Percentiles rank a stretch among this genome's conserved stretches.
Conservation (phyloP, 768 basidiomycete species). For the Amanita pseudoporphyria region DNA sequence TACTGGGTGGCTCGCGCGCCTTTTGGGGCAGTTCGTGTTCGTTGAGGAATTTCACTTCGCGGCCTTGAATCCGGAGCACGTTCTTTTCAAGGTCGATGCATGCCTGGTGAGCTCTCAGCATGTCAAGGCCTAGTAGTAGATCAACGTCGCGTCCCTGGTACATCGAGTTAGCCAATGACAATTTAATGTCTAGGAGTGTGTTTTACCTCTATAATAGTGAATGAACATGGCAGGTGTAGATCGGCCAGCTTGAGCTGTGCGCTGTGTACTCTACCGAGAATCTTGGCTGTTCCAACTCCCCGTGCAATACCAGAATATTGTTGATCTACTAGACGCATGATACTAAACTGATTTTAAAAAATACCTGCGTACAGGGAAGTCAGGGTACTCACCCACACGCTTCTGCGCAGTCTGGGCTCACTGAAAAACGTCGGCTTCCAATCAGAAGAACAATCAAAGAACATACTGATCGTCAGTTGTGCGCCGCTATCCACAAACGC, state of each 20-base stretch:
- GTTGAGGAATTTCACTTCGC: slow-evolving; percentile 80
- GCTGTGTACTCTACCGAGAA: slow-evolving; percentile 89
- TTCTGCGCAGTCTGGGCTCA: slow-evolving; percentile 90
- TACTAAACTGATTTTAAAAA: slow-evolving; percentile 28
- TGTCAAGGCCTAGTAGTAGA: slow-evolving; percentile 96
- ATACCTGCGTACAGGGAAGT: not conserved
- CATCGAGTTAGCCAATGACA: not conserved
- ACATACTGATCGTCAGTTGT: slow-evolving; percentile 90
- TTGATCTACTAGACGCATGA: slow-evolving; percentile 89
- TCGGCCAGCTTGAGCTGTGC: slow-evolving; percentile 87
- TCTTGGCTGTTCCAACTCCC: slow-evolving; percentile 91
- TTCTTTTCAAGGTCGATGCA: slow-evolving; percentile 89
- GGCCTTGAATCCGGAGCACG: slow-evolving; percentile 84
- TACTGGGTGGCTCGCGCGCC: slow-evolving; percentile 31
- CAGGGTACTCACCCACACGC: slow-evolving; percentile 61
- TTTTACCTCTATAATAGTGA: slow-evolving; percentile 89
- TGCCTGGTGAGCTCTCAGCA: slow-evolving; percentile 96
- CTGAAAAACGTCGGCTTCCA: slow-evolving; percentile 26
- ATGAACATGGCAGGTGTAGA: slow-evolving; percentile 78
- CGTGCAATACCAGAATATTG: slow-evolving; percentile 84
- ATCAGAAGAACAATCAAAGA: slow-evolving; percentile 3
- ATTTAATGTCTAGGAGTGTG: not conserved
- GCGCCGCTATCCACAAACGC: slow-evolving; percentile 99
- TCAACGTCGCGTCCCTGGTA: slow-evolving; percentile 81
- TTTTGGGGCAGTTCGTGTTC: slow-evolving; percentile 93